Base-by-base conservation (phyloP, 805 yeast genomes). In the Cyberlindnera lachancei region DNA sequence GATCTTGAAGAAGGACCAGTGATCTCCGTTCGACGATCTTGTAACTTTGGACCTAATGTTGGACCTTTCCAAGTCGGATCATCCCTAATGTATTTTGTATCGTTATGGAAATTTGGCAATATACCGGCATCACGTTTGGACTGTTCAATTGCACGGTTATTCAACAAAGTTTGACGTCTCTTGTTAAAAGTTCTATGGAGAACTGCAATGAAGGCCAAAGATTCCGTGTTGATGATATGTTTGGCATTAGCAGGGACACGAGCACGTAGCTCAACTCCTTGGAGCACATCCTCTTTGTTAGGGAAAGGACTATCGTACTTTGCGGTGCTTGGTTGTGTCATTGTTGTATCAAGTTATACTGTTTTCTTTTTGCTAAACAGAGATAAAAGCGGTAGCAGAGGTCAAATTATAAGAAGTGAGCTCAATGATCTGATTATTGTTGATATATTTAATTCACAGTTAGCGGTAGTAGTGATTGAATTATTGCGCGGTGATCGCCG, bases 1-100 rank as follows among this genome's bases (percentile, higher is more conserved):
- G 82, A 79, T 43, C 90, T 71, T 53, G 80, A 81, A 33, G 88
- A 82, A 15, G 94, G 94, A 31, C 94, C 94, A 16, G 94, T 82
- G 56, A 82, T 82, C 58, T 82, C 92, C 27, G 75, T 77, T 53
- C 86, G 71, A 62, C 94, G 72, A 55, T 79, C 81, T 38, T 71
- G 70, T 46, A 82, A 62, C 31, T 87, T 86, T 25, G 78, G 79
- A 24, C 84, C 87, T 31, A 77, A 66, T 23, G 80, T 67, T 15
- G 79, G 75, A 44, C 92, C 88, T 43, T 69, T 73, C 92, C 92
- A 82, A 23, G 73, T 72, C 17, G 79, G 70, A 48, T 82, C 83
- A 27, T 75, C 68, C 61, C 92, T 70, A 48, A 82, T 78, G 53
- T 64, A 59, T 34, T 61, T 67, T n/a, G 88, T 81, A 53, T 78